Evolutionary conservation across 306 rosid genomes (phyloP), one percentile per base, ranked within the genome.

Genomic region (Acacia crassicarpa): DNA sequence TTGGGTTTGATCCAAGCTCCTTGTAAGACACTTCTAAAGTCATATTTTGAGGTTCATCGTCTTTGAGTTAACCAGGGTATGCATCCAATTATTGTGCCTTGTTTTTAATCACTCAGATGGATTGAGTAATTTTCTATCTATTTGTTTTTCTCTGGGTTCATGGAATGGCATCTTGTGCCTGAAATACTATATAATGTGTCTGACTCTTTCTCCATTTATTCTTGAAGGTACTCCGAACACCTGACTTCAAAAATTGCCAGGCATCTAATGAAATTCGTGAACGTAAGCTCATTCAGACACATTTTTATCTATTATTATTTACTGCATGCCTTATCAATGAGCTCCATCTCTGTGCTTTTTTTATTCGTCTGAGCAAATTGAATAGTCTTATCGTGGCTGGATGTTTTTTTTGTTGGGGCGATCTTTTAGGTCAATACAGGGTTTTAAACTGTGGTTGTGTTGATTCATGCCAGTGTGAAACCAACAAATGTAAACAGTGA

Each of bases 231-330:
- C 78, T 91, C 16, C 83, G 75, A 67, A 84, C 92, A 4, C 87
- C 88, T 41, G 91, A 91, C 68, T 89, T 91, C 30, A 89, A 84
- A 41, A 82, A 80, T 17, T 80, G 94, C 86, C 86, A 87, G 82
- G 89, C 87, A 20, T 85, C 94, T 20, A 40, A 78, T 54, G 87
- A 91, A 82, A 91, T 91, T 78, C 92, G 80, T 82, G 89, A 88
- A 78, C 86, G 94, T 91, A 87, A 86, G 92, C 83, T 72, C 43
- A 11, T 76, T 16, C 10, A 51, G 82, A 63, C 33, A 2, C 14
- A 12, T 51, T 46, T 20, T 76, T 22, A 6, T 80, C 38, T 35
- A 66, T 23, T 54, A 11, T 19, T 69, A 15, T 71, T 32, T 63
- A 16, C 17, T 56, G 19, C 74, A 30, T 17, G 25, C 40, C 67